Percentiles rank a stretch among this genome's conserved stretches.
Conservation (phyloP, 1,284 basidiomycete species). For the Neolentinus lepideus region DNA sequence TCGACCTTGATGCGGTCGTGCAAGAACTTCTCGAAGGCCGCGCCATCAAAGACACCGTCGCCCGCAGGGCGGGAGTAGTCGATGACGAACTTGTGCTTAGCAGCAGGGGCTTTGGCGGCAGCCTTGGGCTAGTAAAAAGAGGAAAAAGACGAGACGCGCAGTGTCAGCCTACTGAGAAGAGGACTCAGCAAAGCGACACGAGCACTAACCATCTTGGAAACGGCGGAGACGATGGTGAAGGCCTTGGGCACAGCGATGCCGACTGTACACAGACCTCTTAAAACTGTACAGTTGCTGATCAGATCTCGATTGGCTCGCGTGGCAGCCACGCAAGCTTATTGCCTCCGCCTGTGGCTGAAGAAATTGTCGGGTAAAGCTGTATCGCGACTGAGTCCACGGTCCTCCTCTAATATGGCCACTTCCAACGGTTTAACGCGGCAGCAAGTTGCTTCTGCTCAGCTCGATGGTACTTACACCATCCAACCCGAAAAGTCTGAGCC, state of each 20-base stretch:
- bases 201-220: constrained; percentile 62
- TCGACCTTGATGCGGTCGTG: constrained; percentile 92
- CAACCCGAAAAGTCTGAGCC: constrained; percentile 73
- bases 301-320: constrained; percentile 3
- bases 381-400: neutral
- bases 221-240: constrained; percentile 9
- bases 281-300: constrained; percentile 22
- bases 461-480: constrained; percentile 76
- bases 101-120: constrained; percentile 55
- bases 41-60: constrained; percentile 89
- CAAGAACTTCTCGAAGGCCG: constrained; percentile 89
- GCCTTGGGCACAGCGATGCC: constrained; percentile 17
- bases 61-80: constrained; percentile 92
- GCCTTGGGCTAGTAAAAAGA: constrained; percentile 52
- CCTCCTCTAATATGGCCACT: constrained; percentile 32
- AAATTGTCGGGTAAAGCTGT: neutral
- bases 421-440: constrained; percentile 45
- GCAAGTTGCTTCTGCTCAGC: constrained; percentile 66
- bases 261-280: neutral
- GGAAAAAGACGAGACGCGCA: constrained; percentile 27
- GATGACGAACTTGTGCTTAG: constrained; percentile 89
- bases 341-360: constrained; percentile 1
- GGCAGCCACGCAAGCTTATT: constrained; percentile 2
- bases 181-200: constrained; percentile 81
- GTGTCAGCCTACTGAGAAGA: constrained; percentile 87